Conservation (phyloP, 169 alveolate genomes). For the Plasmodium vivax region DNA sequence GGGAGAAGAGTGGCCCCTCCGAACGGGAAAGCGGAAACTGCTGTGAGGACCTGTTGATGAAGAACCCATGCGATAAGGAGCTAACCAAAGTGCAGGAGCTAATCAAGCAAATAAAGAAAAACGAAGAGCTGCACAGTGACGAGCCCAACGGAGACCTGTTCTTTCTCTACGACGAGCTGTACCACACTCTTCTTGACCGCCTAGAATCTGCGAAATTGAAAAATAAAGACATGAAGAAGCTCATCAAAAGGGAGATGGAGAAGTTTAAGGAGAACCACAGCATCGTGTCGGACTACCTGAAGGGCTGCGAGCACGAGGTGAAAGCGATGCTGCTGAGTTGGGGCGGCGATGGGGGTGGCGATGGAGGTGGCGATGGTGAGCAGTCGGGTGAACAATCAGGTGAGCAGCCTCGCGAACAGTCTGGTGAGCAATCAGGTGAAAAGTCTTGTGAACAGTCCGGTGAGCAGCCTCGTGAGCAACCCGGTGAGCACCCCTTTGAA, state of each 20-base stretch:
- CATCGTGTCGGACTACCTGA: slow-evolving; percentile 5
- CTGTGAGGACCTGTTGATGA: not conserved
- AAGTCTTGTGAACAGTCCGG: not conserved
- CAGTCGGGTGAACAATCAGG: not conserved
- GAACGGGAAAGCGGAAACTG: not conserved
- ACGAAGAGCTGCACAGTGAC: slow-evolving; percentile 24
- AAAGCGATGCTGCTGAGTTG: slow-evolving; percentile 23
- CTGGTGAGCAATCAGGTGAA: not conserved
- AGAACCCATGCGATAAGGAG: not conserved
- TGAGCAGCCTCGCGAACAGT: not conserved
- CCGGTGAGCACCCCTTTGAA: not conserved
- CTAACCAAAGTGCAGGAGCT: slow-evolving; percentile 22
- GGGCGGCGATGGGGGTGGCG: not conserved
- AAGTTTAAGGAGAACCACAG: slow-evolving; percentile 50
- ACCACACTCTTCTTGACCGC: not conserved
- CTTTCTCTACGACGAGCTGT: slow-evolving; percentile 24
- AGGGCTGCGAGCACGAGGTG: slow-evolving; percentile 7
- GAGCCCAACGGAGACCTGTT: not conserved
- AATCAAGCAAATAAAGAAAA: slow-evolving; percentile 37
- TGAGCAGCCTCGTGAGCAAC: not conserved
- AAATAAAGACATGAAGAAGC: slow-evolving; percentile 7
- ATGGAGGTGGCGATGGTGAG: not conserved
- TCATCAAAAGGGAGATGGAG: slow-evolving; percentile 44
- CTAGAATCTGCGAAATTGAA: not conserved
- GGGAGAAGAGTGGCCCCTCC: not conserved